These are phyloP conservation scores for Discostella stelligera DNA, from an alignment of 352 stramenopile species.

Conservation along the genomic window DNA sequence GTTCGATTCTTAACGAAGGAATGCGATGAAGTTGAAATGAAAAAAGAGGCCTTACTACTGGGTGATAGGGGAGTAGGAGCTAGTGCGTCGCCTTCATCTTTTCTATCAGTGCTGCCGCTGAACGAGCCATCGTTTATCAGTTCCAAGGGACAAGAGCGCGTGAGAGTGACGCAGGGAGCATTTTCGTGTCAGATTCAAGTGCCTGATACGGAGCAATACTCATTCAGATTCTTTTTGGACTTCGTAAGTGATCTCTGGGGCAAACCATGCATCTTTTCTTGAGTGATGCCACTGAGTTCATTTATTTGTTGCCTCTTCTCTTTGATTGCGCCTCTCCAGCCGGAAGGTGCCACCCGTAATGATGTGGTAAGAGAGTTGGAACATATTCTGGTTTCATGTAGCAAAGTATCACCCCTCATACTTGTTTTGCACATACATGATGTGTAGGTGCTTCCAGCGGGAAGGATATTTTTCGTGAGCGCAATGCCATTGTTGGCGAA, in stretches of 20 bases:
- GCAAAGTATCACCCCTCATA: neutral
- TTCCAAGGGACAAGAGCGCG: slow-evolving; percentile 20
- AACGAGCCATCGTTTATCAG: slow-evolving; percentile 44
- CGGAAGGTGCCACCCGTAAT: slow-evolving; percentile 22
- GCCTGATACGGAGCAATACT: slow-evolving; percentile 29
- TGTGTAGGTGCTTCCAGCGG: slow-evolving; percentile 14
- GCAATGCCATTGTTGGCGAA: neutral
- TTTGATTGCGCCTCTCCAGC: neutral
- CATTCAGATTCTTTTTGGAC: slow-evolving; percentile 55
- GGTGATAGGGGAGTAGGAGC: neutral
- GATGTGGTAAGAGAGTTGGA: slow-evolving; percentile 13
- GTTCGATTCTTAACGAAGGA: slow-evolving; percentile 35
- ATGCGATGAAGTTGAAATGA: slow-evolving; percentile 31
- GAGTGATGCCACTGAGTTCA: no score
- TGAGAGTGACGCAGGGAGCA: slow-evolving; percentile 34
- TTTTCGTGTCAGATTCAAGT: slow-evolving; percentile 35
- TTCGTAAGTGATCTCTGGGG: slow-evolving; percentile 16
- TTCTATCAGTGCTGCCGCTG: slow-evolving; percentile 23
- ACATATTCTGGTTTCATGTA: neutral
- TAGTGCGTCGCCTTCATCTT: neutral
- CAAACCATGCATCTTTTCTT: no score
- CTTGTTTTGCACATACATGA: neutral
- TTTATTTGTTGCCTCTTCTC: neutral
- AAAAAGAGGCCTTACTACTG: slow-evolving; percentile 37
- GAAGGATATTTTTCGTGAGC: slow-evolving; percentile 26